phyloP scores from a whole-genome alignment of 2,329 filamentous ascomycete genomes.

The Trichoderma sp. region DNA sequence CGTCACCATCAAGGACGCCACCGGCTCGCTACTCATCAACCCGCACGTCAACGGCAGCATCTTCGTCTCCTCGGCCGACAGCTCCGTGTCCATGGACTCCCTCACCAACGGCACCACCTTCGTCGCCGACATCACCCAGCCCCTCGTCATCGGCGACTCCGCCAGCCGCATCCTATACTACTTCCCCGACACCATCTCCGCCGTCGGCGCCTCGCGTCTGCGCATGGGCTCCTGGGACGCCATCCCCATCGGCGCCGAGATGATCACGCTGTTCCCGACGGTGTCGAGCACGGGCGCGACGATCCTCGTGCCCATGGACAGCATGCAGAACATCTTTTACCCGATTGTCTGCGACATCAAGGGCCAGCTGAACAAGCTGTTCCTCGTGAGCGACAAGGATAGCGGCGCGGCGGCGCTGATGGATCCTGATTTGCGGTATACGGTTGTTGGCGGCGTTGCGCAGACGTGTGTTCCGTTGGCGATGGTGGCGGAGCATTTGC shows the following conservation, averaged over 20 bases:
- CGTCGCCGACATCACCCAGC: not conserved
- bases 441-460: conserved; percentile 2
- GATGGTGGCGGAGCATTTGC: conserved; percentile 8
- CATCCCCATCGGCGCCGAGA: conserved; percentile 1
- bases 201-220: conserved; percentile 9
- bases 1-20: conserved; percentile 5
- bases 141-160: conserved; percentile 2
- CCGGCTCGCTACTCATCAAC: not conserved
- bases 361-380: conserved; percentile 14
- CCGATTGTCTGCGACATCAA: conserved; percentile 5
- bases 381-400: not conserved
- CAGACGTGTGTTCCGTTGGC: conserved; percentile 1
- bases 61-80: conserved; percentile 14
- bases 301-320: conserved; percentile 6
- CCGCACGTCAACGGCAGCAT: conserved; percentile 14
- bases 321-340: conserved; percentile 1
- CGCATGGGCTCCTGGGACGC: conserved; percentile 1
- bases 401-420: not conserved
- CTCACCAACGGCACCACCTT: conserved; percentile 6
- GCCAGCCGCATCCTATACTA: conserved; percentile 6
- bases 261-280: conserved; percentile 1
- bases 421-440: conserved; percentile 3
- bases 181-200: conserved; percentile 11
- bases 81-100: not conserved
- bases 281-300: not conserved